Conservation (phyloP, 495 filamentous ascomycete species). For the Penicillium canariense region DNA sequence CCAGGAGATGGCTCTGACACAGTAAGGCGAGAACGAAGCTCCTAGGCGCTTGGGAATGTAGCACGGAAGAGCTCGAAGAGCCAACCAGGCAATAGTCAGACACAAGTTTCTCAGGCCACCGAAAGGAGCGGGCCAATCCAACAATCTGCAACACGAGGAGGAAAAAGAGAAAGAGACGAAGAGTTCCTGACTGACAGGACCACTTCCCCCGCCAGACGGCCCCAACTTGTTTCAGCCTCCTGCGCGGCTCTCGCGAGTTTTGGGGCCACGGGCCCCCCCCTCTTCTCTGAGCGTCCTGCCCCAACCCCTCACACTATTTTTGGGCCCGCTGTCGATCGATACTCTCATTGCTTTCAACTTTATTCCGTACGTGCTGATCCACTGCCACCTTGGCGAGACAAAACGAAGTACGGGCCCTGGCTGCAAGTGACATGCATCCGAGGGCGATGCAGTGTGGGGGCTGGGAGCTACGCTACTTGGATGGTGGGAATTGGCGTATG, state of each 20-base stretch:
- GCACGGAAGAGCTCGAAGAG: neutral
- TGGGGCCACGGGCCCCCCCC: conserved; percentile 1
- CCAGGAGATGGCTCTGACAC: neutral
- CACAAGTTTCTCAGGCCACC: neutral
- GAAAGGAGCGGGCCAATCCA: neutral
- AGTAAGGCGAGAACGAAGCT: neutral
- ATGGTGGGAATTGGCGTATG: neutral
- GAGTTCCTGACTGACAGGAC: neutral
- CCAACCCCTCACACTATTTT: conserved; percentile 5
- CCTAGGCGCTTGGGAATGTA: neutral
- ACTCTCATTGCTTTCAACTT: neutral
- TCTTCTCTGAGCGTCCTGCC: neutral
- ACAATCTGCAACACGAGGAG: conserved; percentile 2
- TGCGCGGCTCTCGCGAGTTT: conserved; percentile 27
- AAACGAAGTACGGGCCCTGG: neutral
- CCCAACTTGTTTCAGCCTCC: conserved; percentile 25
- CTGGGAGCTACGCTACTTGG: neutral
- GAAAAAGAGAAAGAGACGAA: conserved; percentile 8
- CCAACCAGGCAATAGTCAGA: neutral
- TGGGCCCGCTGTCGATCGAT: conserved; percentile 6
- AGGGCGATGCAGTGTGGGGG: conserved; percentile 1
- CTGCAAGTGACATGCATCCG: neutral
- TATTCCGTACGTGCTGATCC: neutral
- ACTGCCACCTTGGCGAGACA: neutral
- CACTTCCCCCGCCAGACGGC: neutral